Conservation (phyloP, 2,329 filamentous ascomycete genomes). For the Polytolypa hystricis region DNA sequence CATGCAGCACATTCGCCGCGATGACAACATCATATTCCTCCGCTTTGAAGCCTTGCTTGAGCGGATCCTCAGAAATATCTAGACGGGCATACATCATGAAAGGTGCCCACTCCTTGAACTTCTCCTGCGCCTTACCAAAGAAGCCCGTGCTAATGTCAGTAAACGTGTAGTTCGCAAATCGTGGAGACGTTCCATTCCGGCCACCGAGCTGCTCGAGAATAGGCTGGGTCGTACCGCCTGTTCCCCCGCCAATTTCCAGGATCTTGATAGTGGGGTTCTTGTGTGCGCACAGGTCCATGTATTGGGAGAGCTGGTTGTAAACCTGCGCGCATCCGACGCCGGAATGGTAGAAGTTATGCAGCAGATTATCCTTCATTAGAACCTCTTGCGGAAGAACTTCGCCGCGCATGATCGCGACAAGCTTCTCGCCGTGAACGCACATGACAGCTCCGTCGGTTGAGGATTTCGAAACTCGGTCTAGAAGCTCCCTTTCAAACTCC, state of each 20-base stretch:
- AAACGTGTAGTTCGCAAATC: constrained; percentile 10
- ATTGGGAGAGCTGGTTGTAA: constrained; percentile 14
- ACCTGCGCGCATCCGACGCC: constrained; percentile 14
- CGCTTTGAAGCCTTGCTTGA: constrained; percentile 22
- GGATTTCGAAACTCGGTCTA: constrained; percentile 13
- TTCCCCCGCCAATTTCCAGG: constrained; percentile 15
- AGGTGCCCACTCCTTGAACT: constrained; percentile 1
- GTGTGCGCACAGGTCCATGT: constrained; percentile 18
- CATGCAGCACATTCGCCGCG: constrained; percentile 28
- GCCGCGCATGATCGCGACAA: constrained; percentile 16
- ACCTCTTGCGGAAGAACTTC: constrained; percentile 20
- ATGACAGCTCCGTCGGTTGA: constrained; percentile 18
- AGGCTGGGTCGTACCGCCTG: constrained; percentile 13
- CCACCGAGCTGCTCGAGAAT: constrained; percentile 12
- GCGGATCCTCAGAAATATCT: constrained; percentile 19
- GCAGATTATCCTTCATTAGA: constrained; percentile 18
- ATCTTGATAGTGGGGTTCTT: constrained; percentile 18
- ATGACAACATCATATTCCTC: constrained; percentile 23
- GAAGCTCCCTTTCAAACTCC: constrained; percentile 16
- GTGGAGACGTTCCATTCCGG: neutral
- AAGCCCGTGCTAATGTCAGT: constrained; percentile 13
- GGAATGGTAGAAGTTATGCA: constrained; percentile 16
- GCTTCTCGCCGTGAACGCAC: constrained; percentile 10
- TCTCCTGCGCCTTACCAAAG: constrained; percentile 9
- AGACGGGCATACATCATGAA: constrained; percentile 19